These are phyloP conservation scores for Calonectria leucothoes DNA, from an alignment of 2,329 filamentous ascomycete species.

Conservation along the genomic window DNA sequence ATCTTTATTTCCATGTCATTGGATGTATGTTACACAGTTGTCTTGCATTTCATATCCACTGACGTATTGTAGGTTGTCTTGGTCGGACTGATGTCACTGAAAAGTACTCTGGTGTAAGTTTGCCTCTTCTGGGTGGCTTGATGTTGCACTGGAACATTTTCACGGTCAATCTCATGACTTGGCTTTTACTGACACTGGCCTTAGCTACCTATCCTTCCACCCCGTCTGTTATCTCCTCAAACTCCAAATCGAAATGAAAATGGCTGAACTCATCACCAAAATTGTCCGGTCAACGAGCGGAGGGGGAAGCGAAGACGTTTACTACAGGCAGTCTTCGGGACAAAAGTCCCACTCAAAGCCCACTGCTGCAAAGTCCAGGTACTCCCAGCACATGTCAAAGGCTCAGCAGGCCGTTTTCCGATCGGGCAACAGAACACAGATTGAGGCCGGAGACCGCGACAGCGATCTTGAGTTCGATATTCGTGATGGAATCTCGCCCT, in stretches of 20 bases:
- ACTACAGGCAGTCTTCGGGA: constrained; percentile 13
- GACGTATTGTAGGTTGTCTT: constrained; percentile 27
- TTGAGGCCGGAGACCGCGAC: constrained; percentile 26
- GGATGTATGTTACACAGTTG: constrained; percentile 26
- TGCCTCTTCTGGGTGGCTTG: too few relatives aligned
- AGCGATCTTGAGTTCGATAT: constrained; percentile 12
- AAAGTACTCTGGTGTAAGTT: constrained; percentile 40
- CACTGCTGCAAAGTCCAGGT: not conserved
- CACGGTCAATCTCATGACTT: accelerated
- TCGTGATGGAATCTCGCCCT: not conserved
- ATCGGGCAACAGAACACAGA: not conserved
- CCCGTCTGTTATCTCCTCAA: constrained; percentile 61
- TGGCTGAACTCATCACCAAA: constrained; percentile 60
- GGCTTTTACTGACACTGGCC: not conserved
- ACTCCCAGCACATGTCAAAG: not conserved
- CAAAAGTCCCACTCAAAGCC: not conserved
- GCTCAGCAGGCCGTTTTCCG: not conserved
- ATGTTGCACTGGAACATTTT: not conserved
- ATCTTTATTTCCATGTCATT: constrained; percentile 41
- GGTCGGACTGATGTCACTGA: constrained; percentile 43
- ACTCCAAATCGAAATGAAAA: constrained; percentile 62
- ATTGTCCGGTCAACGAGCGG: constrained; percentile 29
- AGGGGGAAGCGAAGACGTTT: constrained; percentile 14
- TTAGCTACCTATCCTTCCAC: constrained; percentile 50
- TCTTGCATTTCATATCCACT: not conserved